A percentile compares a stretch with the other conserved stretches of the same genome.
These are phyloP conservation scores for Stevia rebaudiana DNA, from an alignment of 140 eudicot genomes.

Conservation along the genomic window DNA sequence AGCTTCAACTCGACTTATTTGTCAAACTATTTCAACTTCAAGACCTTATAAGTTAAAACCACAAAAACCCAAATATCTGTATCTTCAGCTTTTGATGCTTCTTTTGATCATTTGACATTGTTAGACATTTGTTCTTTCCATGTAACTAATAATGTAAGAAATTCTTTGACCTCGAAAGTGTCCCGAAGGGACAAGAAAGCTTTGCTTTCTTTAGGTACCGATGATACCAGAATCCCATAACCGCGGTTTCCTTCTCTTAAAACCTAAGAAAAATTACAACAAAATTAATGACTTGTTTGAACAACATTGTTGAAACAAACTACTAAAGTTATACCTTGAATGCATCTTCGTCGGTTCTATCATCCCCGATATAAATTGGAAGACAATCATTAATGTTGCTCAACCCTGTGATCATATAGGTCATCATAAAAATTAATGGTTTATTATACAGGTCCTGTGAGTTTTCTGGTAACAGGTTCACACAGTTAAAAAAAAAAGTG, in stretches of 20 bases:
- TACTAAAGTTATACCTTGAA: slow-evolving; percentile 52
- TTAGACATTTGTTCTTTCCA: slow-evolving; percentile 36
- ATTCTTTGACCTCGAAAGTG: slow-evolving; percentile 65
- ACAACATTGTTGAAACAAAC: not conserved
- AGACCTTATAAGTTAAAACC: not conserved
- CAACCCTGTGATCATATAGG: slow-evolving; percentile 38
- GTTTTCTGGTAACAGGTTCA: no score
- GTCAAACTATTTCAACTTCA: slow-evolving; percentile 15
- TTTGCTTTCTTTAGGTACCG: slow-evolving; percentile 70
- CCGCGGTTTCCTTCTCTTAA: slow-evolving; percentile 59
- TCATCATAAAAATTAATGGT: not conserved
- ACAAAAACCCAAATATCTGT: not conserved
- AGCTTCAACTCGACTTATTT: slow-evolving; percentile 8
- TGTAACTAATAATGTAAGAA: slow-evolving; percentile 46
- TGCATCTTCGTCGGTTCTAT: slow-evolving; percentile 92
- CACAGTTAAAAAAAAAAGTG: not conserved
- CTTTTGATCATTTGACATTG: slow-evolving; percentile 1
- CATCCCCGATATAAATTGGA: slow-evolving; percentile 90
- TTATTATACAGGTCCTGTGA: not conserved
- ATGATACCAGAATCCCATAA: slow-evolving; percentile 74
- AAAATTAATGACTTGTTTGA: not conserved
- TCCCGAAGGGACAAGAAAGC: slow-evolving; percentile 77
- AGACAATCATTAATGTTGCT: slow-evolving; percentile 52
- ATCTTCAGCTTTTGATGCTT: slow-evolving; percentile 8
- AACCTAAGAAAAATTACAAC: slow-evolving; percentile 35